Percentiles rank a stretch among this genome's conserved stretches.
These are phyloP conservation scores for Chenopodium berlandieri DNA, from an alignment of 148 eudicot genomes.

Conservation along the genomic window DNA sequence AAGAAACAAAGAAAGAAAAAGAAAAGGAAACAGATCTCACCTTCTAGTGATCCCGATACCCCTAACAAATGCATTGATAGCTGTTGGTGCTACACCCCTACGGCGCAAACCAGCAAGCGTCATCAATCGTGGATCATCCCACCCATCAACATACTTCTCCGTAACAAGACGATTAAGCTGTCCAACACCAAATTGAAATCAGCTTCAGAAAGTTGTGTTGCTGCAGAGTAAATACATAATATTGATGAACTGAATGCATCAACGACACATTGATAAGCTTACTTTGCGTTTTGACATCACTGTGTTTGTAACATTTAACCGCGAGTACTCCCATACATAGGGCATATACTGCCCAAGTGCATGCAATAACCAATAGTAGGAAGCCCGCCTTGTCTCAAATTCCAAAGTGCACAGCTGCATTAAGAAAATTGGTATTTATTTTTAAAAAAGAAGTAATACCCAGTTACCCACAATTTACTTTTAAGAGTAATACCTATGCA, in stretches of 20 bases:
- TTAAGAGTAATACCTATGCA: no score
- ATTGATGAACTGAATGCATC: background rate
- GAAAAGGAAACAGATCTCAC: constrained; percentile 25
- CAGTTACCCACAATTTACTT: no score
- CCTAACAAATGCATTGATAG: constrained; percentile 81
- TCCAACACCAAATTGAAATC: constrained; percentile 15
- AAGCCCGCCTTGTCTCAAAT: constrained; percentile 95
- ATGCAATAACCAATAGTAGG: constrained; percentile 91
- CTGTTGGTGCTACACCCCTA: constrained; percentile 77
- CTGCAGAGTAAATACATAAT: background rate
- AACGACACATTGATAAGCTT: constrained; percentile 25
- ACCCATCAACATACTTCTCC: constrained; percentile 85
- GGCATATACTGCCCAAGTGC: constrained; percentile 80
- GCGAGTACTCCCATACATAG: constrained; percentile 95
- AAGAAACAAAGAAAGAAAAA: background rate
- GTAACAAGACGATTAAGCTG: constrained; percentile 90
- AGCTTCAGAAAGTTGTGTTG: background rate
- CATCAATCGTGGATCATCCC: constrained; percentile 98
- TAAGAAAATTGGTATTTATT: no score
- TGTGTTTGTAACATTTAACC: constrained; percentile 82
- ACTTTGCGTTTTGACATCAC: constrained; percentile 98
- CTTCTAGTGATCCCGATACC: constrained; percentile 96
- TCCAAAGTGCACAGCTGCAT: constrained; percentile 88
- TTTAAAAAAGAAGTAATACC: no score
- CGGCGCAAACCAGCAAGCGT: constrained; percentile 87